Evolutionary conservation across 2,329 filamentous ascomycete species (phyloP), one percentile per base, ranked within the genome.

Genomic region (Colletotrichum sojae): DNA sequence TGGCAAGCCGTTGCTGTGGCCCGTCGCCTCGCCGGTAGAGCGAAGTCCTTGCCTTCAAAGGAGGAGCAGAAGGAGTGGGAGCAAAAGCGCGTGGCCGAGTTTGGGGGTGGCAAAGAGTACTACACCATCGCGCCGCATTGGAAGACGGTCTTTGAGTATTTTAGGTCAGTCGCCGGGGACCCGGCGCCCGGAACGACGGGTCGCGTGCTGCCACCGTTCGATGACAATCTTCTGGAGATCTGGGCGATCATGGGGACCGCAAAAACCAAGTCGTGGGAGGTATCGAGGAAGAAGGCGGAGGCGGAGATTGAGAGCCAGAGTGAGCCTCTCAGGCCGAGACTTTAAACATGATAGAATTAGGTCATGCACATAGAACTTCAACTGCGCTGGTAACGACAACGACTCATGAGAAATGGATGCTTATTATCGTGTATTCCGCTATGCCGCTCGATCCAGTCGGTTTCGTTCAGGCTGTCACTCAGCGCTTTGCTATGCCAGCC

Each of bases 101-200:
- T 73, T 5, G 73, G 73, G 5, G 78, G 78, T 6, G 77, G 78
- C 4, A 79, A 79, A 60, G 72, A 74, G 2, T 80, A 79, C 61
- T 80, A 80, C 58, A 75, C 73, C 3, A 75, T 78, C 16, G 75
- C 73, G 5, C 76, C 76, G 1, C 72, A 83, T 62, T 83, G 82
- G 43, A 75, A 77, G 22, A 75, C 75, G 0, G 83, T 80, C 63
- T 83, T 83, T 57, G 78, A 81, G 63, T 77, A 78, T 3, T 72
- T 85, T 15, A 76, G 82, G 0, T 65, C 68, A 5, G 74, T 85
- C 27, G 83, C 83, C 0, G 83, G 83, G 0, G 78, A 83, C 6
- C 83, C 84, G 2, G 74, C 72, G 0, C 72, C 76, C 5, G 80
- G 78, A 0, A 77, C 77, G 4, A 78, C 78, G 0, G 83, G 83